Evolutionary conservation across 768 basidiomycete genomes (phyloP).

Genomic region (Galerina marginata): DNA sequence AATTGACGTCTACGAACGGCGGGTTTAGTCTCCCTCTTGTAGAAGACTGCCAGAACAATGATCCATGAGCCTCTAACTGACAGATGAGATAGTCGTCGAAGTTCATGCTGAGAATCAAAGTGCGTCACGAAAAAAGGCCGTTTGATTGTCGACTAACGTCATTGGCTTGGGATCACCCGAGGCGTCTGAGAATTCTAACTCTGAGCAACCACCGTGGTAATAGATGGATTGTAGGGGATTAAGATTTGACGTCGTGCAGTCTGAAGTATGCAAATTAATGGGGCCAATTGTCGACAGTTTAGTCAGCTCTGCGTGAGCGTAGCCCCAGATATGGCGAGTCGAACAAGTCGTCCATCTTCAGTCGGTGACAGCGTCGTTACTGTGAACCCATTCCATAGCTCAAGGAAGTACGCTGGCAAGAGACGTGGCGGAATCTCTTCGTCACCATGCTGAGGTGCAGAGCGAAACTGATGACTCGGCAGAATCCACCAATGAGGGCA

Average conservation of each 20-base stretch:
- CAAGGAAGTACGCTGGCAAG: conserved; percentile 1
- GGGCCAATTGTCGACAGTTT: background rate
- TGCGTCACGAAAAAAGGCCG: background rate
- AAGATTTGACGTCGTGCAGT: background rate
- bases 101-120: conserved; percentile 10
- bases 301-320: background rate
- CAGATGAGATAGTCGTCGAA: conserved; percentile 4
- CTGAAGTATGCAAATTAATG: conserved; percentile 1
- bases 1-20: conserved; percentile 4
- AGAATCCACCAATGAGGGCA: conserved; percentile 6
- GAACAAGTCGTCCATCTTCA: background rate
- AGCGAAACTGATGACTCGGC: background rate
- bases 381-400: conserved; percentile 1
- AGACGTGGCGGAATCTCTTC: conserved; percentile 6
- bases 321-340: background rate
- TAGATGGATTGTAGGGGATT: background rate
- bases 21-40: conserved; percentile 7
- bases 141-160: conserved; percentile 8
- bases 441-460: background rate
- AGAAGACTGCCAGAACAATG: conserved; percentile 3
- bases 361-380: background rate
- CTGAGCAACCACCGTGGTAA: background rate
- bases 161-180: background rate
- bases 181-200: background rate
- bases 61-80: conserved; percentile 10